These are phyloP conservation scores for Plasmodium blacklocki DNA, from an alignment of 169 alveolate genomes.

Conservation along the genomic window DNA sequence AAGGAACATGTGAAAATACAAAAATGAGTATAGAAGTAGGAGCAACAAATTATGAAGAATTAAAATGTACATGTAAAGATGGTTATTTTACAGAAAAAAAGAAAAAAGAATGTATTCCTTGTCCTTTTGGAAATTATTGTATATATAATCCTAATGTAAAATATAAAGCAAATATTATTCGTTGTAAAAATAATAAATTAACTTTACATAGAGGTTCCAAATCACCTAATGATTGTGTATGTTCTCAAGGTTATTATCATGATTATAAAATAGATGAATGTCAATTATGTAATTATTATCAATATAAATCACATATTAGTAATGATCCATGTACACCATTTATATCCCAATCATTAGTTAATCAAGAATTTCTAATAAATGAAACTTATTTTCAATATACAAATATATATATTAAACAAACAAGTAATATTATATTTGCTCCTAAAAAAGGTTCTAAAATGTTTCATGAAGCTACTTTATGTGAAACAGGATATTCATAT, in stretches of 20 bases:
- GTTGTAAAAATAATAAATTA: conserved; percentile 80
- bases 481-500: conserved; percentile 74
- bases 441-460: conserved; percentile 39
- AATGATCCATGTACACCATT: conserved; percentile 40
- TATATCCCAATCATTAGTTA: conserved; percentile 5
- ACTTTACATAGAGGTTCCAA: conserved; percentile 82
- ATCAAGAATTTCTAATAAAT: conserved; percentile 44
- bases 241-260: conserved; percentile 84
- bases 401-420: conserved; percentile 16
- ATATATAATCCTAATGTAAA: conserved; percentile 79
- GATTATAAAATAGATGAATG: conserved; percentile 75
- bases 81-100: conserved; percentile 76
- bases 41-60: conserved; percentile 76
- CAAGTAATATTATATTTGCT: conserved; percentile 39
- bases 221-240: conserved; percentile 84
- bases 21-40: conserved; percentile 47
- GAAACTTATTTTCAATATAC: conserved; percentile 32
- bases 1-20: conserved; percentile 50
- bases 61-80: conserved; percentile 78
- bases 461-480: conserved; percentile 16
- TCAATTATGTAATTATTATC: conserved; percentile 18
- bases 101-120: conserved; percentile 66
- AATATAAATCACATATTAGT: conserved; percentile 10
- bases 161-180: conserved; percentile 81
- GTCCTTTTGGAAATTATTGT: conserved; percentile 75